Conservation (phyloP, 176 grass and related monocot species). For the Chloris gayana region DNA sequence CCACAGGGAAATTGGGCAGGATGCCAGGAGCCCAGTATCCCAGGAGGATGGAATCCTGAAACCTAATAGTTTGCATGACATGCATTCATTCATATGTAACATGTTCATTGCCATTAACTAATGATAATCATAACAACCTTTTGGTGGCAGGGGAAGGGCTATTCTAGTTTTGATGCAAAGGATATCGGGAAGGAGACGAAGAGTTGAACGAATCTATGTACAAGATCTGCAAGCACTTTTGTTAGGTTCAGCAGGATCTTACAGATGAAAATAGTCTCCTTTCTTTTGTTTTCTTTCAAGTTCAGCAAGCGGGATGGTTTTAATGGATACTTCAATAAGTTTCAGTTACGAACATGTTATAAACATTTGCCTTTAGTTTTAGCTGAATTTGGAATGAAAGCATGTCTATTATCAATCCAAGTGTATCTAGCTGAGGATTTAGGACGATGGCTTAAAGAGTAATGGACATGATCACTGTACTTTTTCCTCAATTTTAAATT, state of each 20-base stretch:
- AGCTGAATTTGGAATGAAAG: background rate
- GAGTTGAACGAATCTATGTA: background rate
- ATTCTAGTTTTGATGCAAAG: conserved; percentile 32
- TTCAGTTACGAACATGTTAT: background rate
- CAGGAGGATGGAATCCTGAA: background rate
- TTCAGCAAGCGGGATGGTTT: background rate
- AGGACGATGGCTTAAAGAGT: background rate
- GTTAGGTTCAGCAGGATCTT: background rate
- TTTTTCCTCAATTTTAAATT: too few species aligned
- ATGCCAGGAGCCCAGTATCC: background rate
- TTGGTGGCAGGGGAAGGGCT: conserved; percentile 49
- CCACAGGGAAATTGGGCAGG: background rate
- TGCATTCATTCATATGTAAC: conserved; percentile 2
- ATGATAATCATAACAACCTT: conserved; percentile 19
- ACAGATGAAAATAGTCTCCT: background rate
- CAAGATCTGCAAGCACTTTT: conserved; percentile 2
- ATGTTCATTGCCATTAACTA: background rate
- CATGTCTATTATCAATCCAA: background rate
- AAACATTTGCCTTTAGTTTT: background rate
- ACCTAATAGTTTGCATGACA: background rate
- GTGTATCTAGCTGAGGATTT: background rate
- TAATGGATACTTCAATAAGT: background rate
- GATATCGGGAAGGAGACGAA: background rate
- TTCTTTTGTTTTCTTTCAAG: background rate
- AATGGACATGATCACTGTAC: background rate